Evolutionary conservation across 148 eudicot species (phyloP).

Genomic region (Nyssa sinensis): DNA sequence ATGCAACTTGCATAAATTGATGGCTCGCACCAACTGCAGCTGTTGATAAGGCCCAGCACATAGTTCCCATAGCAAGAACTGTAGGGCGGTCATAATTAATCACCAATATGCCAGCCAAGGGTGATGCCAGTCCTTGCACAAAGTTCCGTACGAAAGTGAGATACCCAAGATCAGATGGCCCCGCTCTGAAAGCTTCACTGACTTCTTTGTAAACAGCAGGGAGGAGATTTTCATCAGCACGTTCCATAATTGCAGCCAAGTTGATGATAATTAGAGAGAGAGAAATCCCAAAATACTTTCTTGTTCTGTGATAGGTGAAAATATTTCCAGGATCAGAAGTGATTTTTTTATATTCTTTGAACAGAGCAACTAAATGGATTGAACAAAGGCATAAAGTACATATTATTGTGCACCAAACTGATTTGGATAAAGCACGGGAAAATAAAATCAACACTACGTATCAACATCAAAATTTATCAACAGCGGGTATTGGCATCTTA

Average conservation of each 20-base stretch:
- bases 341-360: background rate
- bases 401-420: background rate
- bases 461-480: background rate
- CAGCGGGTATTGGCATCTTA: no score
- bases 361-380: background rate
- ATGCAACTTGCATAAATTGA: slow-evolving; percentile 64
- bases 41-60: slow-evolving; percentile 93
- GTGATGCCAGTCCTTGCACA: slow-evolving; percentile 78
- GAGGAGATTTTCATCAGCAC: slow-evolving; percentile 93
- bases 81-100: slow-evolving; percentile 82
- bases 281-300: slow-evolving; percentile 67
- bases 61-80: slow-evolving; percentile 84
- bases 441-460: background rate
- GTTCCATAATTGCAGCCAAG: slow-evolving; percentile 91
- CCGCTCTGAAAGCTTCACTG: slow-evolving; percentile 76
- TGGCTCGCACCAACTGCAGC: slow-evolving; percentile 87
- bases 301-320: slow-evolving; percentile 37
- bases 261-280: slow-evolving; percentile 83
- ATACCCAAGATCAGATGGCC: slow-evolving; percentile 90
- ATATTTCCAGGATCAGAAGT: background rate
- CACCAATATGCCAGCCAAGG: slow-evolving; percentile 85
- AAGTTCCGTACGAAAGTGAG: slow-evolving; percentile 79
- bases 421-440: background rate
- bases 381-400: background rate
- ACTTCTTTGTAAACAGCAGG: slow-evolving; percentile 97